Conservation (phyloP, 306 rosid species). For the Cicer bijugum region DNA sequence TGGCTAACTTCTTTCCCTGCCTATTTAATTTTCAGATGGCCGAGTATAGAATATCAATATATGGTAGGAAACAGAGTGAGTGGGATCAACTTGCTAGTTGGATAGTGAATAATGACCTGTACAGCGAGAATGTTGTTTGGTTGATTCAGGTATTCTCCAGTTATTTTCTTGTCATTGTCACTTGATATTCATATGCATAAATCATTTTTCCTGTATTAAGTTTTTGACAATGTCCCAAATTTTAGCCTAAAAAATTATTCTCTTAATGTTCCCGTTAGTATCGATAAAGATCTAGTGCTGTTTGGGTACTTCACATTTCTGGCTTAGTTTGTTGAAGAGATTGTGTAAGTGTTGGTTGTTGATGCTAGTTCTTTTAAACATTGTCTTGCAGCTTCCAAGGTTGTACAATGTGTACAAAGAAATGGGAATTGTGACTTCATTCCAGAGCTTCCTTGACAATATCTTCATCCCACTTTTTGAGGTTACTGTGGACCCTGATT, state of each 20-base stretch:
- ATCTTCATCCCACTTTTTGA: conserved; percentile 94
- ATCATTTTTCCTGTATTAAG: background rate
- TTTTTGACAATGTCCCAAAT: conserved; percentile 16
- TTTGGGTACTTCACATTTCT: conserved; percentile 3
- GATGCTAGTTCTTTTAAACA: conserved; percentile 32
- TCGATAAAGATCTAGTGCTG: background rate
- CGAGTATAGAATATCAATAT: conserved; percentile 90
- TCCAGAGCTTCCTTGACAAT: conserved; percentile 95
- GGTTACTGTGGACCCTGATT: conserved; percentile 91
- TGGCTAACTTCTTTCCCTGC: conserved; percentile 14
- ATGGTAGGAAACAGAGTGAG: conserved; percentile 99
- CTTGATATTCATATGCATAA: background rate
- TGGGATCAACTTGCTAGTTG: conserved; percentile 99
- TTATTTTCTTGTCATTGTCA: background rate
- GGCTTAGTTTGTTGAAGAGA: conserved; percentile 23
- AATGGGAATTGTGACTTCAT: conserved; percentile 97
- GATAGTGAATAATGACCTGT: conserved; percentile 94
- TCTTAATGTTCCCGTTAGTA: conserved; percentile 11
- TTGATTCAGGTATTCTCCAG: conserved; percentile 79
- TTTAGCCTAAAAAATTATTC: conserved; percentile 25
- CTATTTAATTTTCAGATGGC: conserved; percentile 78
- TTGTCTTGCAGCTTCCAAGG: conserved; percentile 81
- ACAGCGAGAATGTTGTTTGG: conserved; percentile 95
- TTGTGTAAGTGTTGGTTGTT: conserved; percentile 2
- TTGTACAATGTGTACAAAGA: conserved; percentile 93